Conservation (phyloP, 352 stramenopile species). For the Globisporangium spinosum region DNA sequence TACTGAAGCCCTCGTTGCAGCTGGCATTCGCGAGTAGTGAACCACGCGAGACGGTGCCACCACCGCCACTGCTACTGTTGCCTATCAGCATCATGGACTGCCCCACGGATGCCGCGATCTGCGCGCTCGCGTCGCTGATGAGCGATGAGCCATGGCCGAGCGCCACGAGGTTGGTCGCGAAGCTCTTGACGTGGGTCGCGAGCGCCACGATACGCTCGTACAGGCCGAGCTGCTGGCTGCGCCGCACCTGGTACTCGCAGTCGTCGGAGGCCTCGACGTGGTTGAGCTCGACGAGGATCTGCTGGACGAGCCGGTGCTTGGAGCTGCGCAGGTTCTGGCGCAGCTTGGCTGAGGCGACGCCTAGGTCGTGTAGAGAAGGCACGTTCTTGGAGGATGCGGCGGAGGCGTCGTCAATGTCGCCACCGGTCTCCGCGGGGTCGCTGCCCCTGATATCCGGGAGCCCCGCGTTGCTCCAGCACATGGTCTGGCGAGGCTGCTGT, state of each 20-base stretch:
- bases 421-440: background rate
- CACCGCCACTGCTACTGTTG: background rate
- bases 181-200: conserved; percentile 38
- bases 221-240: conserved; percentile 30
- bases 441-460: background rate
- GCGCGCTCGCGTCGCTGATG: conserved; percentile 25
- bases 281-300: conserved; percentile 40
- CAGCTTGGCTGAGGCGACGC: conserved; percentile 14
- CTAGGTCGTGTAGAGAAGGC: background rate
- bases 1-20: background rate
- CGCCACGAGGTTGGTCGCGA: conserved; percentile 36
- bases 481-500: background rate
- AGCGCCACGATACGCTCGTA: conserved; percentile 24
- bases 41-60: background rate
- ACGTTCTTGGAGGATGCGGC: background rate
- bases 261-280: conserved; percentile 37
- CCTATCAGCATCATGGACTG: background rate
- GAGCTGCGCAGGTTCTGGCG: conserved; percentile 34
- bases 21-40: background rate
- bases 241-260: conserved; percentile 33
- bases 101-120: conserved; percentile 20
- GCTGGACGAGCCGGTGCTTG: conserved; percentile 44
- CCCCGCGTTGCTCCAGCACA: conserved; percentile 18
- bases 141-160: conserved; percentile 30
- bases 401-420: background rate